phyloP scores from a whole-genome alignment of 106 monocot genomes.

The Apostasia shenzhenica region DNA sequence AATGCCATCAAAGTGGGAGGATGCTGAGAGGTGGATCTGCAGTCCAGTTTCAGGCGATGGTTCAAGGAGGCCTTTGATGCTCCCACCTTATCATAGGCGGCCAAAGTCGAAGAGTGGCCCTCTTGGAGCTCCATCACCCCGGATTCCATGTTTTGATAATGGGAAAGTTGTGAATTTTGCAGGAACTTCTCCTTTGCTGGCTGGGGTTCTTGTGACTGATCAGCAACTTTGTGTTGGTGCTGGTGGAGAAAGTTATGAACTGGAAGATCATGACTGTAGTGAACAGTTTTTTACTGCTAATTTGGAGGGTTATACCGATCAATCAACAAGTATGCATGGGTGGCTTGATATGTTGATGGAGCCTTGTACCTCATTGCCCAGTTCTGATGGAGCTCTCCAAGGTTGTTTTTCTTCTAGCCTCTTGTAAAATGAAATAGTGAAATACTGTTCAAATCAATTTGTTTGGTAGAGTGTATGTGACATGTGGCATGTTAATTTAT shows the following conservation, averaged over 20 bases:
- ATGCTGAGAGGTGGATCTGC: slow-evolving; percentile 94
- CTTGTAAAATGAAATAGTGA: neutral
- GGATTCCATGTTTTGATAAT: slow-evolving; percentile 38
- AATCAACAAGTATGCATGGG: slow-evolving; percentile 50
- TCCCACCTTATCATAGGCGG: slow-evolving; percentile 47
- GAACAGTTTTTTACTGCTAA: slow-evolving; percentile 17
- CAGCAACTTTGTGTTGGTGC: slow-evolving; percentile 23
- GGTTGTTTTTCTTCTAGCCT: slow-evolving; percentile 10
- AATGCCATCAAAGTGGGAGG: slow-evolving; percentile 97
- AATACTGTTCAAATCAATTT: neutral
- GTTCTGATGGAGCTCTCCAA: slow-evolving; percentile 33
- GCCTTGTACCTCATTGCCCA: neutral
- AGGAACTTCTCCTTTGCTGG: slow-evolving; percentile 53
- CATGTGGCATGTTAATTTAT: no score
- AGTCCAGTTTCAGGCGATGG: slow-evolving; percentile 73
- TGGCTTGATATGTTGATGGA: slow-evolving; percentile 39
- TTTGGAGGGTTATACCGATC: slow-evolving; percentile 34
- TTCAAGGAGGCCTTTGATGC: slow-evolving; percentile 12
- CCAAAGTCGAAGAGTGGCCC: slow-evolving; percentile 97
- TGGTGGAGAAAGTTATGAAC: slow-evolving; percentile 9
- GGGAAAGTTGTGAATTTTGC: slow-evolving; percentile 37
- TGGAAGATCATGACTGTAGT: slow-evolving; percentile 8
- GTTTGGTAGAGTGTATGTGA: no score
- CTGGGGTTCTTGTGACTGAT: slow-evolving; percentile 57
- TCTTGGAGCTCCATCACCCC: slow-evolving; percentile 52